A percentile compares a stretch with the other conserved stretches of the same genome.
Conservation (phyloP, 2,329 filamentous ascomycete species). For the Penicillium concentricum region DNA sequence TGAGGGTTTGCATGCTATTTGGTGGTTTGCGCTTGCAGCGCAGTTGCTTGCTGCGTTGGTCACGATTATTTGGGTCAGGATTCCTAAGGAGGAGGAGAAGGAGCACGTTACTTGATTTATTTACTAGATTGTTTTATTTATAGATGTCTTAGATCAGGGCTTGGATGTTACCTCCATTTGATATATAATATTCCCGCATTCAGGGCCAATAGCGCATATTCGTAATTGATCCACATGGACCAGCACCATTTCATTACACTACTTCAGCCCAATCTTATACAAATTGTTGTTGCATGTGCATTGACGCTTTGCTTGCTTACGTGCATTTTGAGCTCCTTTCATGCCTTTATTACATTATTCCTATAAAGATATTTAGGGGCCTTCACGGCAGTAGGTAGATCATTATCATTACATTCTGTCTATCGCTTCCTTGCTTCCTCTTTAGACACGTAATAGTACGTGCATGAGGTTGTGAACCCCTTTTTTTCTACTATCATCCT, state of each 20-base stretch:
- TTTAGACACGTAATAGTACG: no score
- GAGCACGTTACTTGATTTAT: constrained; percentile 28
- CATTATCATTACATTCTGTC: no score
- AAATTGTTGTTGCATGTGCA: no score
- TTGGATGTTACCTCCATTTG: background rate
- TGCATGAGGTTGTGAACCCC: no score
- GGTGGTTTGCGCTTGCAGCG: constrained; percentile 44
- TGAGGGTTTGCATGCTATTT: constrained; percentile 39
- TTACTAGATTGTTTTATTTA: background rate
- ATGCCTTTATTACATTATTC: no score
- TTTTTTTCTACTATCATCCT: no score
- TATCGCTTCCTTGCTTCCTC: no score
- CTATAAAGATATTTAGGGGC: no score
- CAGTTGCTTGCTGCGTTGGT: constrained; percentile 36
- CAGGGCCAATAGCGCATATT: background rate
- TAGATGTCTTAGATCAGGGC: background rate
- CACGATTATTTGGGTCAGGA: constrained; percentile 40
- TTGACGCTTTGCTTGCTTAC: no score
- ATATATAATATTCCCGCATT: background rate
- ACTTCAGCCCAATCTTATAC: background rate
- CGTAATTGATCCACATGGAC: background rate
- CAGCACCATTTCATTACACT: background rate
- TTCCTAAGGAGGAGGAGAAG: constrained; percentile 44
- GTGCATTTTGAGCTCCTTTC: no score
- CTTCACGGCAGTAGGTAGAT: no score